Percentiles rank a stretch among this genome's conserved stretches.
Conservation (phyloP, 2,329 filamentous ascomycete species). For the Alternaria gansuensis region DNA sequence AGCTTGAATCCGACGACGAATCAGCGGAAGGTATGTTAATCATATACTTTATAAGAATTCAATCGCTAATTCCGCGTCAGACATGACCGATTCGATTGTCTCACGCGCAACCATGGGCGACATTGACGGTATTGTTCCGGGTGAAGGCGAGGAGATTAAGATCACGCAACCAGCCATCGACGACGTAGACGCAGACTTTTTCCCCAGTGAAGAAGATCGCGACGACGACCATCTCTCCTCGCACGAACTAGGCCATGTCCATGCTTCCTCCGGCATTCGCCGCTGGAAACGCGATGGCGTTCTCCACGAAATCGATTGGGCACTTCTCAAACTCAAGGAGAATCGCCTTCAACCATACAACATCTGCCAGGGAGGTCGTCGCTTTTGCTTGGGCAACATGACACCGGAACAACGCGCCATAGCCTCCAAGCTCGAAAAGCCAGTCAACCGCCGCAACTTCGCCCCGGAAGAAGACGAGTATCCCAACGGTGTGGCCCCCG, state of each 20-base stretch:
- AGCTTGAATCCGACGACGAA: slow-evolving; percentile 53
- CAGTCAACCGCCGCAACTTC: slow-evolving; percentile 48
- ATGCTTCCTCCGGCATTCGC: slow-evolving; percentile 88
- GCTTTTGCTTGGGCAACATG: slow-evolving; percentile 46
- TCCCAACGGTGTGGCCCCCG: slow-evolving; percentile 68
- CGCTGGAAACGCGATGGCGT: slow-evolving; percentile 75
- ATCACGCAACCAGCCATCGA: slow-evolving; percentile 93
- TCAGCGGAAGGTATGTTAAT: slow-evolving; percentile 33
- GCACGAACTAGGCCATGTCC: slow-evolving; percentile 81
- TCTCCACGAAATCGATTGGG: slow-evolving; percentile 95
- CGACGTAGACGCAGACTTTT: slow-evolving; percentile 84
- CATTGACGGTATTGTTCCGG: slow-evolving; percentile 77
- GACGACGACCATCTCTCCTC: slow-evolving; percentile 81
- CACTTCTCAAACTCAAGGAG: slow-evolving; percentile 80
- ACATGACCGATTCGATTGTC: slow-evolving; percentile 41
- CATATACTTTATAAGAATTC: background rate
- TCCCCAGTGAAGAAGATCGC: slow-evolving; percentile 76
- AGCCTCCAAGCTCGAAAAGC: slow-evolving; percentile 45
- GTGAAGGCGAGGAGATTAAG: slow-evolving; percentile 77
- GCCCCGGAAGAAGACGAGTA: slow-evolving; percentile 54
- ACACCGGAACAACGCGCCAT: slow-evolving; percentile 44
- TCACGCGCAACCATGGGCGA: slow-evolving; percentile 64
- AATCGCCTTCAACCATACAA: slow-evolving; percentile 77
- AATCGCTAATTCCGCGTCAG: slow-evolving; percentile 7
- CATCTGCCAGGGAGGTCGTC: slow-evolving; percentile 66